Percentiles rank a stretch among this genome's conserved stretches.
Conservation (phyloP, 208 protist genomes). For the Vickermania spadyakhi region DNA sequence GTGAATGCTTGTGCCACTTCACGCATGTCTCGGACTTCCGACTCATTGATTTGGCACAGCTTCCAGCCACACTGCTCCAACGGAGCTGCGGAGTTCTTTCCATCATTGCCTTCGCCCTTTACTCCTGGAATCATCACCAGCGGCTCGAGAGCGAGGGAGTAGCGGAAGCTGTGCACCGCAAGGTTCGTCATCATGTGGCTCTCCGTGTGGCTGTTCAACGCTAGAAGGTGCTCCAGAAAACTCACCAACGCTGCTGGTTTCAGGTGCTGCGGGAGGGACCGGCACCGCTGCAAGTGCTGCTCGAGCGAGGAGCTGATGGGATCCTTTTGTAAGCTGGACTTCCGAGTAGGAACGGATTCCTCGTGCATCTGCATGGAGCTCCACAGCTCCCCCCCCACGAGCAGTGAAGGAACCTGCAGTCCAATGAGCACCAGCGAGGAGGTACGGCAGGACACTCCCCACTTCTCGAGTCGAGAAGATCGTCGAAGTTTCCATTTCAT, state of each 20-base stretch:
- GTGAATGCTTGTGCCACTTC: conserved; percentile 32
- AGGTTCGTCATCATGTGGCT: not conserved
- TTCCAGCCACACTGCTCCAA: conserved; percentile 13
- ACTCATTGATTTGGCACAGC: conserved; percentile 15
- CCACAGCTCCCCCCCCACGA: conserved; percentile 4
- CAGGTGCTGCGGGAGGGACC: not conserved
- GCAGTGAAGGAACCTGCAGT: conserved; percentile 26
- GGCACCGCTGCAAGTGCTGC: not conserved
- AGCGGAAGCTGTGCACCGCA: not conserved
- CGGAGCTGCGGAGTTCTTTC: not conserved
- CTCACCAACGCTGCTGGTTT: not conserved
- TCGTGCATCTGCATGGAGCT: not conserved
- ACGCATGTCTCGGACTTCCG: conserved; percentile 11
- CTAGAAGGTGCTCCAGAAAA: not conserved
- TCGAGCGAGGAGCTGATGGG: not conserved
- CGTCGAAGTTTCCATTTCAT: conserved; percentile 39
- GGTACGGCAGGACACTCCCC: conserved; percentile 51
- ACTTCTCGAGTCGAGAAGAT: conserved; percentile 32
- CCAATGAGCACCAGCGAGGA: conserved; percentile 33
- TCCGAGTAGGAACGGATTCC: too few relatives aligned
- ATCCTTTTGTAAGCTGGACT: not conserved
- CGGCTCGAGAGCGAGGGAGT: not conserved
- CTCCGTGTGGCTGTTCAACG: too few relatives aligned
- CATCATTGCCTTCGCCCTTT: not conserved
- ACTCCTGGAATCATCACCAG: not conserved